Conservation (phyloP, 1,284 basidiomycete species). For the Ganoderma boninense region DNA sequence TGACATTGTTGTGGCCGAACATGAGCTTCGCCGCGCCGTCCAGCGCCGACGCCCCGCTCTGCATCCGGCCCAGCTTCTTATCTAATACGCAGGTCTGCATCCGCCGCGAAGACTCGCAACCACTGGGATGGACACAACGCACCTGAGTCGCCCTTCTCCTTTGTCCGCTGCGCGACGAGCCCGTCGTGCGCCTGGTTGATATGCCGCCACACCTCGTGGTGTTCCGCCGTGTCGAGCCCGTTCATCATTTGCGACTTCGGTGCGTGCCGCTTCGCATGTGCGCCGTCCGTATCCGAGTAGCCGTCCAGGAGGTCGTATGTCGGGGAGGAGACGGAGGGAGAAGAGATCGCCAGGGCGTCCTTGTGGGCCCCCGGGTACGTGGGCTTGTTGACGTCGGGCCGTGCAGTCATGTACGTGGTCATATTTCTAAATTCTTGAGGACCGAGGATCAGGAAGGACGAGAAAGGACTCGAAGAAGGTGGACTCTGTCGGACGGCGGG, state of each 20-base stretch:
- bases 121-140: not conserved
- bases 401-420: not conserved
- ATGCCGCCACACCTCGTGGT: conserved; percentile 10
- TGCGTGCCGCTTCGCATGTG: not conserved
- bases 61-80: conserved; percentile 13
- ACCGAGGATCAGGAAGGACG: not conserved
- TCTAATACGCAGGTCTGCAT: not conserved
- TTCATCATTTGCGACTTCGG: not conserved
- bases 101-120: not conserved
- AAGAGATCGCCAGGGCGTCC: not conserved
- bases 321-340: conserved; percentile 8
- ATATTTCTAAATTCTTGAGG: not conserved
- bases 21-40: conserved; percentile 6
- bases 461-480: not conserved
- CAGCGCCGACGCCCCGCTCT: not conserved
- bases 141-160: conserved; percentile 14
- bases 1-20: not conserved
- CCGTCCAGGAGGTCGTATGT: conserved; percentile 13
- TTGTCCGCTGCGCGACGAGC: conserved; percentile 1
- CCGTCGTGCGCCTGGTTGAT: not conserved
- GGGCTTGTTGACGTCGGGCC: not conserved
- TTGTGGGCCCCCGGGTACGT: not conserved
- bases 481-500: not conserved
- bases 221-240: not conserved
- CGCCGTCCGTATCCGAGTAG: not conserved